These are phyloP conservation scores for Closterium sp. DNA, from an alignment of 139 green algal species.

Conservation along the genomic window DNA sequence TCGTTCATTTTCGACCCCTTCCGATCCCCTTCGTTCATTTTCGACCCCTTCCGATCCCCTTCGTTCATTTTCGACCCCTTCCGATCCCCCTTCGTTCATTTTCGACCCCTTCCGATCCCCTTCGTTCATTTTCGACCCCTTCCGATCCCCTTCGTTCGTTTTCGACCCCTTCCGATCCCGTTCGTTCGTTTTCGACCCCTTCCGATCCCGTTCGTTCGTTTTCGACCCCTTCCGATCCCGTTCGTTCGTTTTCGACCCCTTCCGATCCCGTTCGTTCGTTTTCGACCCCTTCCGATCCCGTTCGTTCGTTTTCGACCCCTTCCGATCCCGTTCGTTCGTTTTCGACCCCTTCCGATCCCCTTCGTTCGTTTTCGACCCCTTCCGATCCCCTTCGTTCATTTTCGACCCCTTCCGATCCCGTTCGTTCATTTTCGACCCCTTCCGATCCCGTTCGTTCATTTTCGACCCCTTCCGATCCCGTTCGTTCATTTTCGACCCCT, in stretches of 20 bases:
- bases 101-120: neutral
- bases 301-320: neutral
- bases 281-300: neutral
- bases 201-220: neutral
- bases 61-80: neutral
- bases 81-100: neutral
- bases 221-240: neutral
- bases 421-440: neutral
- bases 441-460: neutral
- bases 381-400: neutral
- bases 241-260: neutral
- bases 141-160: neutral
- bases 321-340: neutral
- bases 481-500: neutral
- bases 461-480: neutral
- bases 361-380: neutral
- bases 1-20: neutral
- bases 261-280: neutral
- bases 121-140: neutral
- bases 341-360: neutral
- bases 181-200: neutral
- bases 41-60: neutral
- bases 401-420: neutral
- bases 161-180: neutral
- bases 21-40: neutral